A percentile compares a stretch with the other conserved stretches of the same genome.
These are phyloP conservation scores for Isoetes taiwanensis DNA, from an alignment of 75 land plant genomes.

Conservation along the genomic window DNA sequence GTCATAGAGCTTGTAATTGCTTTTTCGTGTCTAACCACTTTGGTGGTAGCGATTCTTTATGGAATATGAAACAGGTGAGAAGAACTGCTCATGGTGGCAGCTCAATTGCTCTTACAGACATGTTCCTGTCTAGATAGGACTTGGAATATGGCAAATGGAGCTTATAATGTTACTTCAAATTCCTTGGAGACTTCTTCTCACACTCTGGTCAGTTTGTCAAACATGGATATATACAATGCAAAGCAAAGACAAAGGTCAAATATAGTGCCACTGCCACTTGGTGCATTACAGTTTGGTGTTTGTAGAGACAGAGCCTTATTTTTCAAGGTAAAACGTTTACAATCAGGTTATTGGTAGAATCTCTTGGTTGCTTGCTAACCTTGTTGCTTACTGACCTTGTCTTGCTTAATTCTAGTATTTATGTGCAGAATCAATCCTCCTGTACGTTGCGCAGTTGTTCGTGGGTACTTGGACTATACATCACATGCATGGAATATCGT, in stretches of 20 bases:
- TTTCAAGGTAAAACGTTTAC: slow-evolving; percentile 49
- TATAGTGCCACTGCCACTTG: slow-evolving; percentile 81
- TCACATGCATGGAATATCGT: slow-evolving; percentile 96
- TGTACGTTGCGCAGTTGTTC: slow-evolving; percentile 83
- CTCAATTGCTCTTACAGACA: no score
- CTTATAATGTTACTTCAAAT: no score
- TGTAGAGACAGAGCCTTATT: slow-evolving; percentile 55
- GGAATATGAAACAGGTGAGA: slow-evolving; percentile 33
- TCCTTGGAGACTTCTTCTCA: no score
- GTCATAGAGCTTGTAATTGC: slow-evolving; percentile 36
- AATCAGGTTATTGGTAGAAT: background rate
- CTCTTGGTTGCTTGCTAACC: background rate
- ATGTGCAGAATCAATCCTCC: slow-evolving; percentile 76
- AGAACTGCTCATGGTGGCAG: slow-evolving; percentile 52
- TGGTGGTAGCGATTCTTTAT: slow-evolving; percentile 81
- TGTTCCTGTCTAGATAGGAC: no score
- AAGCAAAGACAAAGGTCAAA: no score
- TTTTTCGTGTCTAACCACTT: slow-evolving; percentile 89
- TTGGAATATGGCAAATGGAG: no score
- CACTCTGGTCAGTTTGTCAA: no score
- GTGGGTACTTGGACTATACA: slow-evolving; percentile 82
- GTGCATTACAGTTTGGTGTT: slow-evolving; percentile 41
- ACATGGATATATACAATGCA: no score
- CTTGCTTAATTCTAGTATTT: slow-evolving; percentile 39
- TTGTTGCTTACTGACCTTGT: background rate